phyloP scores from a whole-genome alignment of 23 red algal species.

The Cyanidium caldarium region DNA sequence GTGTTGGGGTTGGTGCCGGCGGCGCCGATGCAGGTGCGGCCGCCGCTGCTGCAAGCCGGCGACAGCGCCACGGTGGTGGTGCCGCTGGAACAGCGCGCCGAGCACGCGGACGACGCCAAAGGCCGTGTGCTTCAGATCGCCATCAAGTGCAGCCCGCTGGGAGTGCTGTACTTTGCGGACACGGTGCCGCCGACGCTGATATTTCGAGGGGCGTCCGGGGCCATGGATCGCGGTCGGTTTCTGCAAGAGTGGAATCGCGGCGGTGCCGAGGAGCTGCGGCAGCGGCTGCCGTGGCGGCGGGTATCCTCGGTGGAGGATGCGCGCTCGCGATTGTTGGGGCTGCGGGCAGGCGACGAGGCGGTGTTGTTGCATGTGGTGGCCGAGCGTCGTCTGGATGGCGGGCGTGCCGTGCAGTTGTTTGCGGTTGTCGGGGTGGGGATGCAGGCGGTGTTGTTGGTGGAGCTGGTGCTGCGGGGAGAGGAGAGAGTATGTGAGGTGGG shows the following conservation, averaged over 20 bases:
- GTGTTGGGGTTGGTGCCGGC: slow-evolving; percentile 45
- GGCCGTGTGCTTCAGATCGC: not conserved
- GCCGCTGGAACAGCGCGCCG: not conserved
- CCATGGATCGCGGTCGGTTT: not conserved
- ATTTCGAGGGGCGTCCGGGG: not conserved
- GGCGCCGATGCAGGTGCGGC: not conserved
- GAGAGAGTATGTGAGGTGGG: no score
- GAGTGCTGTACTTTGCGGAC: not conserved
- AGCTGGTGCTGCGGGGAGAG: no score
- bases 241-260: not conserved
- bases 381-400: no score
- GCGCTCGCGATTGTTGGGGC: no score
- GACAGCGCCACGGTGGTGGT: slow-evolving; percentile 1
- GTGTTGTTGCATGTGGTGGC: no score
- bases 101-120: not conserved
- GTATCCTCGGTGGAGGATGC: no score
- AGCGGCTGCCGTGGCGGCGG: no score
- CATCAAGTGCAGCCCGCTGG: slow-evolving; percentile 3
- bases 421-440: no score
- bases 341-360: no score
- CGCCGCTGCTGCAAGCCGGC: not conserved
- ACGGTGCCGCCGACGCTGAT: not conserved
- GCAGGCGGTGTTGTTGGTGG: no score
- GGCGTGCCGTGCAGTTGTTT: no score
- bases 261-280: not conserved